Evolutionary conservation across 2,329 filamentous ascomycete species (phyloP), one percentile per base, ranked within the genome.

Genomic region (Emergomyces orientalis): DNA sequence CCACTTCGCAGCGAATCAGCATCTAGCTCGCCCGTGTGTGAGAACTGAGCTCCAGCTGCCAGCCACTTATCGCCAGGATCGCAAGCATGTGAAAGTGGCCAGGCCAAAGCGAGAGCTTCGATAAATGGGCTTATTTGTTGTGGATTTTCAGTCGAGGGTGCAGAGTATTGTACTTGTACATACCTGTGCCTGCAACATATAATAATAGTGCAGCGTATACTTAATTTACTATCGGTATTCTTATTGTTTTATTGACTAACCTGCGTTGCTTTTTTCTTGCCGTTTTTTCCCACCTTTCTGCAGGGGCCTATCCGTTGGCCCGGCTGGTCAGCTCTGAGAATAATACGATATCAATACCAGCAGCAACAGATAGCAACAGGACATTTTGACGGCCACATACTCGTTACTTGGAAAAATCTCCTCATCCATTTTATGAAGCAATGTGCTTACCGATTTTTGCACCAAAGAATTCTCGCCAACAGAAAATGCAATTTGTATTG

Each of bases 1-100:
- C 49, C 30, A 5, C 30, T 8, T 55, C 8, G 30, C 30, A 37
- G 52, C 52, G 52, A 55, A 55, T 55, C 54, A 56, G 32, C 17
- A 11, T 27, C 37, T 39, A 45, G 25, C 8, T 27, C 5, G 39
- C 25, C 41, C 27, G 25, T 30, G 39, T 32, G 39, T n/a, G 39
- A 41, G 55, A 11, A 13, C n/a, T 22, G 27, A 59, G 41, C 41
- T 32, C 39, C 19, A 43, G 41, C n/a, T 59, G 14, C 14, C 4
- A 22, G 37, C 39, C 56, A 32, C 56, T 59, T 19, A 59, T 30
- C 25, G 39, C 37, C 19, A 32, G 32, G 8, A 22, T 47, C 27
- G 37, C 25, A 30, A 32, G 56, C 56, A 59, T 59, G 56, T 59
- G 56, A 59, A 59, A 59, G 56, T 59, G 37, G 39, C 56, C 56